A percentile compares a stretch with the other conserved stretches of the same genome.
Conservation (phyloP, 1,139 yeast species). For the Nakaseomyces sp. region DNA sequence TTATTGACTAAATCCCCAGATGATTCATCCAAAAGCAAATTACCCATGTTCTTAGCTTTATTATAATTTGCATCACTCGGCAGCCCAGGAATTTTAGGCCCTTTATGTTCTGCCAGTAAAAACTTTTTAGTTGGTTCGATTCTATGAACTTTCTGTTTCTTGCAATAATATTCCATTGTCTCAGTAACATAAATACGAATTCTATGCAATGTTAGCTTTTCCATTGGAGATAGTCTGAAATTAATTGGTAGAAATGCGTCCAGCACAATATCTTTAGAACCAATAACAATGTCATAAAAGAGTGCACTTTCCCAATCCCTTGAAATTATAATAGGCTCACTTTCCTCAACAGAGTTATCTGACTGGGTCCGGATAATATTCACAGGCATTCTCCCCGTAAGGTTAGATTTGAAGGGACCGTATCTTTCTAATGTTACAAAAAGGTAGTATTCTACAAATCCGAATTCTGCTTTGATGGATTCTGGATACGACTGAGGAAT, state of each 20-base stretch:
- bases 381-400: conserved; percentile 56
- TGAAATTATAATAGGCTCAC: conserved; percentile 85
- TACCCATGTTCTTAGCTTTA: conserved; percentile 36
- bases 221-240: conserved; percentile 75
- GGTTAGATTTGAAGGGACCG: conserved; percentile 78
- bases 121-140: conserved; percentile 82
- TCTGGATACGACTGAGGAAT: conserved; percentile 80
- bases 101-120: conserved; percentile 69
- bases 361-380: conserved; percentile 67
- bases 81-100: conserved; percentile 35
- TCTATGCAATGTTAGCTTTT: conserved; percentile 79
- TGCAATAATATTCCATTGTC: conserved; percentile 81
- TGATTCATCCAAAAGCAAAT: conserved; percentile 32
- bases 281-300: conserved; percentile 80
- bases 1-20: conserved; percentile 38
- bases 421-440: conserved; percentile 63
- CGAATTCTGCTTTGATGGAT: conserved; percentile 68
- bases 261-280: conserved; percentile 76
- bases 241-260: conserved; percentile 80
- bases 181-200: conserved; percentile 80
- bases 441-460: conserved; percentile 60
- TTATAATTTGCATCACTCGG: conserved; percentile 28
- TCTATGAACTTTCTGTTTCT: conserved; percentile 77
- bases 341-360: conserved; percentile 72
- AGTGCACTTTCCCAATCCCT: conserved; percentile 92